Evolutionary conservation across 768 basidiomycete species (phyloP).

Genomic region (Lyophyllum atratum): DNA sequence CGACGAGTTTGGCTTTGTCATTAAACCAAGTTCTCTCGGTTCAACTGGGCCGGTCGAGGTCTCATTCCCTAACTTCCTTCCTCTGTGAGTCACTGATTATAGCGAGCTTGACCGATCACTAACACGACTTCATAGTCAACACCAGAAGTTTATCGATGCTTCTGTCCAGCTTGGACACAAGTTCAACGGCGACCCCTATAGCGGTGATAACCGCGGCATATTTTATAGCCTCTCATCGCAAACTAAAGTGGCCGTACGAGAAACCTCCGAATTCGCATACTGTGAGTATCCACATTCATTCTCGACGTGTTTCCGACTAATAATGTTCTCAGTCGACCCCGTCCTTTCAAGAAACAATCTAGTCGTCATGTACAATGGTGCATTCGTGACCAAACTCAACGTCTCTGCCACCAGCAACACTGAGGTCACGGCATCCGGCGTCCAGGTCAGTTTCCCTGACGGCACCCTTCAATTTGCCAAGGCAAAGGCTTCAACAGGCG

Average conservation of each 20-base stretch:
- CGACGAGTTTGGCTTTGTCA: slow-evolving; percentile 24
- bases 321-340: slow-evolving; percentile 25
- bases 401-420: slow-evolving; percentile 2
- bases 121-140: slow-evolving; percentile 19
- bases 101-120: not conserved
- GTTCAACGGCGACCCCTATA: slow-evolving; percentile 30
- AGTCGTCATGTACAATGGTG: slow-evolving; percentile 22
- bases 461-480: slow-evolving; percentile 18
- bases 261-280: slow-evolving; percentile 33
- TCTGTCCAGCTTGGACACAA: slow-evolving; percentile 32
- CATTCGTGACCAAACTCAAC: slow-evolving; percentile 24
- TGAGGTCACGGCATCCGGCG: slow-evolving; percentile 20
- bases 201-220: slow-evolving; percentile 28
- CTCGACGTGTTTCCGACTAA: not conserved
- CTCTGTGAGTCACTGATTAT: slow-evolving; percentile 19
- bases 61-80: slow-evolving; percentile 31
- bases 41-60: slow-evolving; percentile 27
- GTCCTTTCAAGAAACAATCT: slow-evolving; percentile 23
- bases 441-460: slow-evolving; percentile 28
- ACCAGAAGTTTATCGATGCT: slow-evolving; percentile 30
- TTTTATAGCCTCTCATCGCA: slow-evolving; percentile 30
- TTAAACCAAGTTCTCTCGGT: slow-evolving; percentile 24
- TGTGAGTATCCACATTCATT: slow-evolving; percentile 15
- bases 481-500: slow-evolving; percentile 16
- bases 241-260: slow-evolving; percentile 20